phyloP scores from a whole-genome alignment of 345 rosid genomes.

The Pugionium cornutum region DNA sequence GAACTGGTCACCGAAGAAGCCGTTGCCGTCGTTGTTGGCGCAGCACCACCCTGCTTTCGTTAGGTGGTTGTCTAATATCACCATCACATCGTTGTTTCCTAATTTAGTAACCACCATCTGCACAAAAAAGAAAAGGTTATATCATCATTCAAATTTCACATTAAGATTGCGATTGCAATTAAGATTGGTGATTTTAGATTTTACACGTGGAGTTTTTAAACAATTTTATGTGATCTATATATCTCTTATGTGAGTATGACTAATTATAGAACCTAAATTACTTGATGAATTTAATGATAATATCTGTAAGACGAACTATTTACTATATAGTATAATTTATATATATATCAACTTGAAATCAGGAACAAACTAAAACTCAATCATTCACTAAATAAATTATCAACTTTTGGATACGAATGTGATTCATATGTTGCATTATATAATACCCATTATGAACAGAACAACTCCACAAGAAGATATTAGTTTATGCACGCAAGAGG shows the following conservation, averaged over 20 bases:
- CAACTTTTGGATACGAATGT: constrained; percentile 14
- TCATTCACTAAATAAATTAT: neutral
- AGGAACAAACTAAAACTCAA: neutral
- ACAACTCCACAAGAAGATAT: neutral
- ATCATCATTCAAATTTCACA: neutral
- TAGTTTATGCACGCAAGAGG: constrained; percentile 16
- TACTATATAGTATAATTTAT: neutral
- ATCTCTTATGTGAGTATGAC: too few relatives aligned
- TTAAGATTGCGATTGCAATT: constrained; percentile 2
- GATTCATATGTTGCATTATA: constrained; percentile 1
- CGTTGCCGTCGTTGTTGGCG: constrained; percentile 67
- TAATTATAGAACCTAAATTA: too few relatives aligned
- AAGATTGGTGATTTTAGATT: constrained; percentile 8
- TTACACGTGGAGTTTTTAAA: constrained; percentile 1
- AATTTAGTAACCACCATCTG: constrained; percentile 84
- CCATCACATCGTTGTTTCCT: constrained; percentile 71
- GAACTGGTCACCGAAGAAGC: constrained; percentile 89
- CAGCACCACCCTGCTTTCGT: constrained; percentile 98
- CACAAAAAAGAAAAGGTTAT: neutral
- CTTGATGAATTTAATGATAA: neutral
- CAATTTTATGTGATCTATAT: neutral
- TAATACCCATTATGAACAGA: constrained; percentile 5
- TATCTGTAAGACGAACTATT: neutral
- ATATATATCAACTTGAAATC: neutral
- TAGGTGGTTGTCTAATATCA: constrained; percentile 88